Evolutionary conservation across 1,284 basidiomycete genomes (phyloP), one percentile per base, ranked within the genome.

Genomic region (Psilocybe mexicana): DNA sequence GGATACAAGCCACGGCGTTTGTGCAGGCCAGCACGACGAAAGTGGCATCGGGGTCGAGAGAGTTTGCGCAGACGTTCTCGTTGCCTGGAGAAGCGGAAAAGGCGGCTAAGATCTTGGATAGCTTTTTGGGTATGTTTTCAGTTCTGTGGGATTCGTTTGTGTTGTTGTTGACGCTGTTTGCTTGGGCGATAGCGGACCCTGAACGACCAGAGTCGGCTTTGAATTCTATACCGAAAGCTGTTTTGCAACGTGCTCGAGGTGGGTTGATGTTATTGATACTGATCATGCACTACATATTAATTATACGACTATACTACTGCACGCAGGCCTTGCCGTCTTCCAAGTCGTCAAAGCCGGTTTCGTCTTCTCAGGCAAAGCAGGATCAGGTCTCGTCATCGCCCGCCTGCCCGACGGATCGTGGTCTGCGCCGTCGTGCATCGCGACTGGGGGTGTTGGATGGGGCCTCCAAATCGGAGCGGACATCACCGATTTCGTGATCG

Each of bases 361-460:
- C 77, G 87, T 98, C 57, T 97, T 98, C 81, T 95, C 93, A 7
- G 96, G 94, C 52, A 96, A 96, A 75, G 94, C 93, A 1, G 96
- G 96, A 38, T 94, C 92, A 0, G 96, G 96, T 7, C 76, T 99
- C 58, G 95, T 99, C 70, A 91, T 98, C 67, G 93, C 96, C 8
- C 88, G 97, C 14, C 84, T 98, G 38, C 92, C 93, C 3, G 96
- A 98, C 70, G 97, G 96, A 61, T 95, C 92, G 23, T 98, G 96
- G 96, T 95, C 92, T 48, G 96, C 96, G 1, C 96, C 96, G 0
- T 94, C 91, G 44, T 98, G 96, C 76, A 97, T 99, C 71, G 96
- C 93, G n/a, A 98, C 96, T 0, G 96, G 93, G 25, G 94, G 94
- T 57, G 82, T 97, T 4, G 96, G 96, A 42, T 96, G 96, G 88